Base-by-base conservation (phyloP, 2,329 filamentous ascomycete genomes). In the Aureobasidium pullulans region DNA sequence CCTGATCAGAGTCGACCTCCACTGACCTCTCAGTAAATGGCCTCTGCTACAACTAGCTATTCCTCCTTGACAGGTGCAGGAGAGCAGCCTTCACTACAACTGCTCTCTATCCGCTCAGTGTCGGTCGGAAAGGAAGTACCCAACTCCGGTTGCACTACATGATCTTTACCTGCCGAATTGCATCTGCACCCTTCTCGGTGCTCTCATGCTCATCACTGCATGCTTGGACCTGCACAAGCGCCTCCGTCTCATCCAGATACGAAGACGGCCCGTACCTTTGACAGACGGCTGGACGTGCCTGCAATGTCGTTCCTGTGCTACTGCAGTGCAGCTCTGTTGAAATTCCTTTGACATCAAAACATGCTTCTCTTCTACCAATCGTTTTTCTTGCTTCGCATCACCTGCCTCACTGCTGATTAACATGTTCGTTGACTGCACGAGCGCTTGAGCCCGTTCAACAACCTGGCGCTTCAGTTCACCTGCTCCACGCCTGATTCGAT, bases 181-280 rank as follows among this genome's bases (percentile, higher is more conserved):
- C 54, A 61, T 37, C 48, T 29, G 40, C n/a, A 56, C 19, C 36
- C 28, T 40, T 50, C 42, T 57, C 66, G 66, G 48, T 66, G 67
- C n/a, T 53, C 60, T 11, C 59, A 59, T 36, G 36, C n/a, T 34
- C 50, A 48, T 39, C 50, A 32, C 37, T 53, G 37, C 50, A 43
- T 43, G n/a, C 28, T 19, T 23, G 50, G 29, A 53, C 50, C 50
- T 53, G 50, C 50, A 53, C 50, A 53, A 53, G 50, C 50, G 50
- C 37, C 39, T 43, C 15, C 49, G 49, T 39, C 34, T 53, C 46
- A 23, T 36, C 10, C 9, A 40, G 23, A 39, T 32, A 53, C 37
- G 36, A 42, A 28, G 6, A 15, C 28, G 37, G 50, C 50, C 37
- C 37, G 37, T 16, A 32, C 50, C 50, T 53, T 43, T 52, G 48